Conservation (phyloP, 2,329 filamentous ascomycete genomes). For the Nemania abortiva region DNA sequence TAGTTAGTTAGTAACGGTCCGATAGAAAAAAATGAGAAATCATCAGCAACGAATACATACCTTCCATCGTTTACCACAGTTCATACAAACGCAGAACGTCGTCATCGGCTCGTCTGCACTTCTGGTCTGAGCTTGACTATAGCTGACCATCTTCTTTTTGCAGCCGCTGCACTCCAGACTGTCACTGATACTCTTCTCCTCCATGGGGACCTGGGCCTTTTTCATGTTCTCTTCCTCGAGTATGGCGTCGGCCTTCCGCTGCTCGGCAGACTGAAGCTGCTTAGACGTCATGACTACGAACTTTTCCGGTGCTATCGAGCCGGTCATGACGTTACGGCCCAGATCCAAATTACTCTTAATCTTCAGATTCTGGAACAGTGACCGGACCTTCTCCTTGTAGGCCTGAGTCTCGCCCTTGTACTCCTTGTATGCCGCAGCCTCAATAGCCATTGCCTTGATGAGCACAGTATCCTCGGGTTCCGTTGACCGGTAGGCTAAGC, state of each 20-base stretch:
- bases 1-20: conserved; percentile 45
- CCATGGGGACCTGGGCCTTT: conserved; percentile 93
- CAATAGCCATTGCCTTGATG: conserved; percentile 82
- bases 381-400: conserved; percentile 91
- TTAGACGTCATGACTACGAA: conserved; percentile 92
- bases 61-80: conserved; percentile 79
- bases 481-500: conserved; percentile 77
- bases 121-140: conserved; percentile 94
- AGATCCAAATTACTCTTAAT: conserved; percentile 87
- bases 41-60: conserved; percentile 57
- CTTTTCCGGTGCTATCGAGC: conserved; percentile 75
- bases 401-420: conserved; percentile 78
- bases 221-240: conserved; percentile 95
- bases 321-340: conserved; percentile 78
- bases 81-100: conserved; percentile 78
- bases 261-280: conserved; percentile 89
- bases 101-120: conserved; percentile 95
- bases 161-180: conserved; percentile 92
- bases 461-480: conserved; percentile 79
- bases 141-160: conserved; percentile 92
- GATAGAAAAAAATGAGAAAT: conserved; percentile 24
- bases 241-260: conserved; percentile 79
- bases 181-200: conserved; percentile 89
- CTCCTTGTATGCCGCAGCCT: conserved; percentile 78
- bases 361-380: conserved; percentile 94